Evolutionary conservation across 2,329 filamentous ascomycete genomes (phyloP).

Genomic region (Fusarium sp.): DNA sequence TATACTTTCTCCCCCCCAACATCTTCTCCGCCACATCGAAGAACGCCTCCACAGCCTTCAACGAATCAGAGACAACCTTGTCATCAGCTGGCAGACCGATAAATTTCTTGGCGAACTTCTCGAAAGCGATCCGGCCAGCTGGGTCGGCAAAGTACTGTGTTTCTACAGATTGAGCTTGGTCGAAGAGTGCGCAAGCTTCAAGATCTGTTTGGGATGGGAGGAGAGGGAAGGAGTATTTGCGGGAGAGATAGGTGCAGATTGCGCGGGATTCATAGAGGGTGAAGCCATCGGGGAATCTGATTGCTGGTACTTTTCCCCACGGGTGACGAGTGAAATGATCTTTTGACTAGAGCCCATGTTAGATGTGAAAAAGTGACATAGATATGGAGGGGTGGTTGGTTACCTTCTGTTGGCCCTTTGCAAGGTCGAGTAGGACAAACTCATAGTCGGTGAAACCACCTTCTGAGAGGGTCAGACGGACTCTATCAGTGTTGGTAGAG

Average conservation of each 20-base stretch:
- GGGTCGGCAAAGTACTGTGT: neutral
- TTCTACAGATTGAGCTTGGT: neutral
- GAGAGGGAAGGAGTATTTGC: neutral
- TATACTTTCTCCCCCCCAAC: neutral
- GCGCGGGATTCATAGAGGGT: neutral
- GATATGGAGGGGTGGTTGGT: no score
- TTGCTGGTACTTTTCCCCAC: neutral
- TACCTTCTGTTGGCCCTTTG: slow-evolving; percentile 6
- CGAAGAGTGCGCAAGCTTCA: neutral
- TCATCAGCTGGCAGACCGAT: neutral
- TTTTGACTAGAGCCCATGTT: neutral
- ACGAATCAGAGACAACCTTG: fast-evolving
- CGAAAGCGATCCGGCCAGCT: neutral
- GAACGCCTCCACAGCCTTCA: neutral
- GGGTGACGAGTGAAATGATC: neutral
- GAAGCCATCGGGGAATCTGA: neutral
- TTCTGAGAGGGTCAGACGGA: neutral
- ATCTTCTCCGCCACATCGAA: neutral
- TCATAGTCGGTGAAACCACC: neutral
- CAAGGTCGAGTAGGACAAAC: neutral
- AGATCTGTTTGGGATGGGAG: neutral
- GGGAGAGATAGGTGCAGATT: neutral
- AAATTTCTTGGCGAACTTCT: neutral
- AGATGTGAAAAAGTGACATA: neutral
- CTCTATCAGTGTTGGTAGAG: neutral